Evolutionary conservation across 2,329 filamentous ascomycete species (phyloP).

Genomic region (Claviceps sp.): DNA sequence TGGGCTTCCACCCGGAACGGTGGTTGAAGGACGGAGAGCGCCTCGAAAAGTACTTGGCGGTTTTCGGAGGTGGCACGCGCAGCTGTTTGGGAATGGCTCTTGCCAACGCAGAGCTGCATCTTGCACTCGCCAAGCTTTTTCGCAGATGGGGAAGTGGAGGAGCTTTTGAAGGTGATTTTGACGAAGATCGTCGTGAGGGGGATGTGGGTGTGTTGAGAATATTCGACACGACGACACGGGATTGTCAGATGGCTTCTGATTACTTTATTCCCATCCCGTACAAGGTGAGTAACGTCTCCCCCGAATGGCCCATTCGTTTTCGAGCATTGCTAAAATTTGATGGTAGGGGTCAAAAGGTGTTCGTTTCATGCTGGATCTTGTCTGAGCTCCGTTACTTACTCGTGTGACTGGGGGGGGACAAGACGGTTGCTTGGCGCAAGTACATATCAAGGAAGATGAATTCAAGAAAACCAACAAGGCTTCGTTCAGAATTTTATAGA

Average conservation of each 20-base stretch:
- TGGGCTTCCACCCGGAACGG: slow-evolving; percentile 21
- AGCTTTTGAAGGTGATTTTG: slow-evolving; percentile 15
- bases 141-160: slow-evolving; percentile 23
- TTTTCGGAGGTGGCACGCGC: slow-evolving; percentile 23
- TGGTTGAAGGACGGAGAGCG: slow-evolving; percentile 19
- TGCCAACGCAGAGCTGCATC: slow-evolving; percentile 24
- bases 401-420: no score
- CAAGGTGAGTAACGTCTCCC: slow-evolving; percentile 13
- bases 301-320: neutral
- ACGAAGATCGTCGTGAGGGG: slow-evolving; percentile 19
- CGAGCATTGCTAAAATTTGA: slow-evolving; percentile 3
- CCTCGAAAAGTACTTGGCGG: slow-evolving; percentile 20
- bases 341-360: slow-evolving; percentile 20
- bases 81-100: slow-evolving; percentile 24
- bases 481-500: no score
- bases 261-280: slow-evolving; percentile 26
- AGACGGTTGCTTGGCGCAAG: no score
- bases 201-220: slow-evolving; percentile 22
- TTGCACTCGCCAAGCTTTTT: slow-evolving; percentile 24
- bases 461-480: neutral
- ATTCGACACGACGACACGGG: slow-evolving; percentile 20
- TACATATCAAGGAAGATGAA: neutral
- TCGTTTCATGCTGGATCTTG: slow-evolving; percentile 18
- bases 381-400: neutral
- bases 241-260: slow-evolving; percentile 23